These are phyloP conservation scores for Cyberlindnera bimundalis DNA, from an alignment of 805 yeast genomes.

Conservation along the genomic window DNA sequence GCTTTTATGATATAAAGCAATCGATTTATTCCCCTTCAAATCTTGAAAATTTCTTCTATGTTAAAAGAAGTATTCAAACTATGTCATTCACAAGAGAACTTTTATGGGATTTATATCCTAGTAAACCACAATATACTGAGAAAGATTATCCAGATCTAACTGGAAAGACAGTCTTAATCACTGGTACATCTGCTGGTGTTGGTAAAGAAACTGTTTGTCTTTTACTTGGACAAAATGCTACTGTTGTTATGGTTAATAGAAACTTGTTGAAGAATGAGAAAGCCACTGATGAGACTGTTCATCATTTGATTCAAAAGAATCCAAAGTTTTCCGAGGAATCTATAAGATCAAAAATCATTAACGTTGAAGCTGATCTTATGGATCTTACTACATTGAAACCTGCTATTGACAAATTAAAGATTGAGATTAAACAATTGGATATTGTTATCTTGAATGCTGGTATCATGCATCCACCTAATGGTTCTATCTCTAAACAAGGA, in stretches of 20 bases:
- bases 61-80: no score
- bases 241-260: slow-evolving; percentile 36
- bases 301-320: slow-evolving; percentile 13
- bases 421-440: slow-evolving; percentile 28
- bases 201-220: slow-evolving; percentile 5
- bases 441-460: slow-evolving; percentile 43
- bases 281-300: slow-evolving; percentile 28
- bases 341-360: slow-evolving; percentile 20
- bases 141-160: slow-evolving; percentile 29
- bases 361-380: slow-evolving; percentile 32
- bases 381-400: slow-evolving; percentile 40
- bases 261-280: slow-evolving; percentile 29
- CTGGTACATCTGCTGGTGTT: neutral
- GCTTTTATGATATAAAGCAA: no score
- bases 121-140: slow-evolving; percentile 25
- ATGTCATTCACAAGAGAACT: neutral
- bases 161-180: slow-evolving; percentile 8
- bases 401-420: slow-evolving; percentile 24
- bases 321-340: neutral
- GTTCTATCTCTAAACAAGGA: slow-evolving; percentile 38
- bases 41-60: no score
- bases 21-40: no score
- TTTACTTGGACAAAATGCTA: slow-evolving; percentile 30
- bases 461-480: slow-evolving; percentile 37
- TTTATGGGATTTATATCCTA: neutral